phyloP scores from a whole-genome alignment of 2,329 filamentous ascomycete species.

The Clonostachys rhizophaga region DNA sequence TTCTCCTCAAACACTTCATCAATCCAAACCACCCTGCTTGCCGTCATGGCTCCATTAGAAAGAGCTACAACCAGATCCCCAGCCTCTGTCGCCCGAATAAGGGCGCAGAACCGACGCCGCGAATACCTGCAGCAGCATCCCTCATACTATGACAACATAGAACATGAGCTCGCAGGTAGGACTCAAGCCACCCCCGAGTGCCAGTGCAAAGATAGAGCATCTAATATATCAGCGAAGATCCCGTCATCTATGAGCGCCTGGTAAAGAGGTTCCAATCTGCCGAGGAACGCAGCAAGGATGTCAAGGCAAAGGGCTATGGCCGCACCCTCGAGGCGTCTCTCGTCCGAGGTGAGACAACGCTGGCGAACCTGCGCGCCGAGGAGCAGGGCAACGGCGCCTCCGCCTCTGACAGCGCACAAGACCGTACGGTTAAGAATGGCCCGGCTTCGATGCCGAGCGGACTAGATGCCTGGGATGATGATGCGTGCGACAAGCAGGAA shows the following conservation, averaged over 20 bases:
- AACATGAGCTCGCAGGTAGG: slow-evolving; percentile 51
- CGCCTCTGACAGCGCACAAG: slow-evolving; percentile 18
- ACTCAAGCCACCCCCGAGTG: background rate
- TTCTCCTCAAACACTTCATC: too few species aligned
- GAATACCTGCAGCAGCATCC: slow-evolving; percentile 71
- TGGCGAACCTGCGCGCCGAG: slow-evolving; percentile 41
- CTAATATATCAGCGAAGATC: slow-evolving; percentile 44
- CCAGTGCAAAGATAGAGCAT: background rate
- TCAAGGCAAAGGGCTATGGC: slow-evolving; percentile 70
- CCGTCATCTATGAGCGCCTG: slow-evolving; percentile 76
- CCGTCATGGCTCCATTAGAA: too few species aligned
- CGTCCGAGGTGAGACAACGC: slow-evolving; percentile 69
- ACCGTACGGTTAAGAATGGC: background rate
- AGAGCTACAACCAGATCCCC: slow-evolving; percentile 17
- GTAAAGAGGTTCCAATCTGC: slow-evolving; percentile 73
- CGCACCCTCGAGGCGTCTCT: slow-evolving; percentile 76
- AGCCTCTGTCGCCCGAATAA: slow-evolving; percentile 38
- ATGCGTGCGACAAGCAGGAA: slow-evolving; percentile 47
- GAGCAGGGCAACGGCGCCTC: slow-evolving; percentile 36
- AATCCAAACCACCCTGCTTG: too few species aligned
- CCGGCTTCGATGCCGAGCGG: slow-evolving; percentile 1
- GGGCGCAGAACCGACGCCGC: slow-evolving; percentile 70
- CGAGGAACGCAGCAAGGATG: slow-evolving; percentile 69
- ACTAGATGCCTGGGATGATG: slow-evolving; percentile 17
- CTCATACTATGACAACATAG: slow-evolving; percentile 59